Evolutionary conservation across 2,329 filamentous ascomycete genomes (phyloP).

Genomic region (Blastomyces parvus): DNA sequence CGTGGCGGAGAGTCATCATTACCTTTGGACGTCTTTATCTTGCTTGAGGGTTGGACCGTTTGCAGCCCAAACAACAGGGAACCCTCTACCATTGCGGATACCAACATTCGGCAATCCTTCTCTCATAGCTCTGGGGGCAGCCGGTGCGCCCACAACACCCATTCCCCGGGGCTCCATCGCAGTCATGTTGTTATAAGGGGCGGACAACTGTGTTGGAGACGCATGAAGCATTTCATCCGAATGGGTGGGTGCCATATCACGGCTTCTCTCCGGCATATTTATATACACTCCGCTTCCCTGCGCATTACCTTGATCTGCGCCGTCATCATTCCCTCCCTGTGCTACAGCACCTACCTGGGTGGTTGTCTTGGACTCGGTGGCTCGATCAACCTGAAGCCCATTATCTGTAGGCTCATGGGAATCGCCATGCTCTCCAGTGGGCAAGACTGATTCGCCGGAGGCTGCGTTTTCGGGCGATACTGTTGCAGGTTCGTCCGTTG

Average conservation of each 20-base stretch:
- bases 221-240: constrained; percentile 6
- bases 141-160: constrained; percentile 64
- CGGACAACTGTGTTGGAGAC: constrained; percentile 16
- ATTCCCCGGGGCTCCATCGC: constrained; percentile 41
- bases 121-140: constrained; percentile 88
- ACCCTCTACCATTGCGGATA: constrained; percentile 53
- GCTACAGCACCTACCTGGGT: constrained; percentile 6
- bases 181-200: constrained; percentile 20
- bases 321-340: constrained; percentile 1
- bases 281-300: background rate
- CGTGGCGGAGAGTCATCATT: constrained; percentile 9
- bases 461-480: constrained; percentile 9
- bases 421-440: background rate
- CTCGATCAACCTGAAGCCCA: constrained; percentile 16
- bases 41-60: background rate
- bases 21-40: constrained; percentile 25
- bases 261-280: constrained; percentile 4
- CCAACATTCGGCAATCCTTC: constrained; percentile 78
- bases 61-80: constrained; percentile 29
- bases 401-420: background rate
- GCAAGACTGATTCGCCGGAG: constrained; percentile 4
- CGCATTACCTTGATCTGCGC: background rate
- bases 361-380: constrained; percentile 10
- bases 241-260: constrained; percentile 21
- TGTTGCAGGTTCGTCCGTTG: constrained; percentile 16